Evolutionary conservation across 495 filamentous ascomycete genomes (phyloP), one percentile per base, ranked within the genome.

Genomic region (Xylaria longipes): DNA sequence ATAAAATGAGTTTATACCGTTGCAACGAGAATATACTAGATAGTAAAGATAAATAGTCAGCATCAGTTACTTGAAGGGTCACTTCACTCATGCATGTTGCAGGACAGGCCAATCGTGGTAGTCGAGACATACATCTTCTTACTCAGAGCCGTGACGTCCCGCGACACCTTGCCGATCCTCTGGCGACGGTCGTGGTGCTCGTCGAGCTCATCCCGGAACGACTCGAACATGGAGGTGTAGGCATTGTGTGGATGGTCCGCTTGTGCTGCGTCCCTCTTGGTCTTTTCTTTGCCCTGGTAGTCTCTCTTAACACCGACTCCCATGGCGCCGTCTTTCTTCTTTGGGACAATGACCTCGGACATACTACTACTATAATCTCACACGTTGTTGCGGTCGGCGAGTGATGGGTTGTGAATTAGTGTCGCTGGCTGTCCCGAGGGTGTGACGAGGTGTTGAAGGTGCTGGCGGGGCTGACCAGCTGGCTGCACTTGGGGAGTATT

Each of bases 121-220:
- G 35, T 17, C 5, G 52, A 71, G 37, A 66, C 84, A 83, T 81
- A 97, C 96, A 98, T 97, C 85, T 98, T 98, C 87, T 99, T 99
- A 82, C 94, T 97, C 50, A 93, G 79, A 0, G 93, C 94, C 9
- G 97, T 99, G 71, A 98, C 91, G 82, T 98, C 96, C 50, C 95
- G 85, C 17, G 92, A 94, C 2, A 89, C 89, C 82, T 98, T 98
- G 71, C 95, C 93, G 68, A 97, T 87, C 33, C 92, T 88, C 81
- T 97, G 94, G 45, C 96, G 89, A 15, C 95, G 90, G 81, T 97
- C 97, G 73, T 99, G 93, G 78, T 99, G 95, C 80, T 94, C 90
- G 77, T 98, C 97, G 8, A 99, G 86, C 80, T 98, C 95, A 70
- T 90, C 83, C 70, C 95, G 91, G 77, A 98, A 95, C 39, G 74